Percentiles rank a stretch among this genome's conserved stretches.
Conservation (phyloP, 768 basidiomycete species). For the Trametes elegans region DNA sequence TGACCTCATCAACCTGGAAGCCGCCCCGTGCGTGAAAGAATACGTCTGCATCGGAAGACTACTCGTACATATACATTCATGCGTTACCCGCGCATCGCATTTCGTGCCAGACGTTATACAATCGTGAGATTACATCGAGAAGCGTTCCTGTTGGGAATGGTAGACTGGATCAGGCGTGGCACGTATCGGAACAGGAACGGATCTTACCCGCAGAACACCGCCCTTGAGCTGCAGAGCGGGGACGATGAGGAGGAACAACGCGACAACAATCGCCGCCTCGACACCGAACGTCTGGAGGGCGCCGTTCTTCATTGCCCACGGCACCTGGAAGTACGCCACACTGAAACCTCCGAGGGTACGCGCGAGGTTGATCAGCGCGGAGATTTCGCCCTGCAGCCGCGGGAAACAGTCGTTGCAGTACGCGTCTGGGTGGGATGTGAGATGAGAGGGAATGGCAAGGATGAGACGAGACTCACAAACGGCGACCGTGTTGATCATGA, state of each 20-base stretch:
- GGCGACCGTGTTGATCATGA: conserved; percentile 62
- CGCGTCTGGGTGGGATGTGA: conserved; percentile 35
- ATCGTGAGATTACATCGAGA: conserved; percentile 1
- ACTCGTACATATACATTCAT: background rate
- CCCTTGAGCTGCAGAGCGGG: conserved; percentile 53
- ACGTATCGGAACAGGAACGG: background rate
- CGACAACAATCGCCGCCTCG: conserved; percentile 60
- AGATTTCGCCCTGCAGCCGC: conserved; percentile 53
- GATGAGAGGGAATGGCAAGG: conserved; percentile 12
- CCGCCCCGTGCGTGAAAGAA: no score
- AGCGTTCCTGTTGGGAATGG: conserved; percentile 1
- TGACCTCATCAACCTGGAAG: background rate
- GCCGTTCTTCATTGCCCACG: conserved; percentile 59
- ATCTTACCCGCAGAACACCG: conserved; percentile 42
- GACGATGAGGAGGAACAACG: conserved; percentile 49
- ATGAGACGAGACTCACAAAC: conserved; percentile 43
- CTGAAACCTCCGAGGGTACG: conserved; percentile 59
- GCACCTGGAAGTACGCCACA: conserved; percentile 66
- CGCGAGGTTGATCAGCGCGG: conserved; percentile 56
- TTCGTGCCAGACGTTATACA: background rate
- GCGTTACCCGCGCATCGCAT: background rate
- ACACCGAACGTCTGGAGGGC: conserved; percentile 60
- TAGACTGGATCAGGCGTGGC: background rate
- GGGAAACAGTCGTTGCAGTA: conserved; percentile 53
- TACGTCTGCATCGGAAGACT: no score